Evolutionary conservation across 2,329 filamentous ascomycete species (phyloP).

Genomic region (Cercospora sp.): DNA sequence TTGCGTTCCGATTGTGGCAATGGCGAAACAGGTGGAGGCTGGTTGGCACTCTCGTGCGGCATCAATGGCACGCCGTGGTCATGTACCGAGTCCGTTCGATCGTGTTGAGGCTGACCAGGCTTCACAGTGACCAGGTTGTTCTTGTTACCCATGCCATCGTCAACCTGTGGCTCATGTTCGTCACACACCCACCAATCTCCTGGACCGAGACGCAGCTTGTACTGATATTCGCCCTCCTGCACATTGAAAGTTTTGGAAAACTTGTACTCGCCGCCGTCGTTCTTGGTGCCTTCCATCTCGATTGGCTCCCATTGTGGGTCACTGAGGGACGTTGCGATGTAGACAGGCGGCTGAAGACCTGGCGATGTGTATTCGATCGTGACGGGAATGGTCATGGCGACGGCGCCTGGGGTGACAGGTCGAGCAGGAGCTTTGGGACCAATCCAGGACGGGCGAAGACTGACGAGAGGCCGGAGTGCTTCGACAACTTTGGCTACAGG

Average conservation of each 20-base stretch:
- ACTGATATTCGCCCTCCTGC: constrained; percentile 64
- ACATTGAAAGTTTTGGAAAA: constrained; percentile 60
- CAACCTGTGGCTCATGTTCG: constrained; percentile 58
- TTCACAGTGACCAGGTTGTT: constrained; percentile 52
- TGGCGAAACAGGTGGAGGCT: constrained; percentile 5
- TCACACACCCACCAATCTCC: constrained; percentile 71
- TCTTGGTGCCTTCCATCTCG: constrained; percentile 61
- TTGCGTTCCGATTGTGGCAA: constrained; percentile 10
- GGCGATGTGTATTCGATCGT: constrained; percentile 62
- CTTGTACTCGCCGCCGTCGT: constrained; percentile 52
- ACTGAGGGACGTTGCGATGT: constrained; percentile 68
- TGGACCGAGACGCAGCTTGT: constrained; percentile 70
- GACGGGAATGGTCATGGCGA: constrained; percentile 44
- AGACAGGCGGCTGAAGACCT: constrained; percentile 66
- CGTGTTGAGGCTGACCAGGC: constrained; percentile 14
- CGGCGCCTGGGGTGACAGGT: constrained; percentile 20
- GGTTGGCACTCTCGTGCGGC: constrained; percentile 11
- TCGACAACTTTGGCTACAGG: constrained; percentile 10
- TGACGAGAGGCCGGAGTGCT: constrained; percentile 12
- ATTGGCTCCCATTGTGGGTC: constrained; percentile 65
- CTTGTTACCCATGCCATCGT: constrained; percentile 54
- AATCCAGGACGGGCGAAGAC: constrained; percentile 34
- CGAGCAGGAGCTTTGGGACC: constrained; percentile 28
- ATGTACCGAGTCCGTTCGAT: constrained; percentile 15
- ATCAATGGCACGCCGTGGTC: constrained; percentile 16